These are phyloP conservation scores for Beauveria caledonica DNA, from an alignment of 2,329 filamentous ascomycete genomes.

Conservation along the genomic window DNA sequence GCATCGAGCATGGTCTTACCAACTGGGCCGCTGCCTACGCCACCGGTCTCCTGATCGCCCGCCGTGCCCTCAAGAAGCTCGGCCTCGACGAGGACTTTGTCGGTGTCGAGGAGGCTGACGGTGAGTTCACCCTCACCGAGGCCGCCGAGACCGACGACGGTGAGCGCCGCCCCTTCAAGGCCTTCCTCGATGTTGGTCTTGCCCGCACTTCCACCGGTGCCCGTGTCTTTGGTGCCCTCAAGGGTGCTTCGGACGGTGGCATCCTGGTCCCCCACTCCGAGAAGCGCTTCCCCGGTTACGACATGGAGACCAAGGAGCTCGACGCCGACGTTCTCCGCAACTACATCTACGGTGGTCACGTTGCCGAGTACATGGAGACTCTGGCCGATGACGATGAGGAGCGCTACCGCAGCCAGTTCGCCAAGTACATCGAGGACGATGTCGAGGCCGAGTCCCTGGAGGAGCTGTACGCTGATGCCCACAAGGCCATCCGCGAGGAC, in stretches of 20 bases:
- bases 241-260: slow-evolving; percentile 97
- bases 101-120: slow-evolving; percentile 94
- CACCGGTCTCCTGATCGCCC: slow-evolving; percentile 92
- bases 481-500: slow-evolving; percentile 95
- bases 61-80: slow-evolving; percentile 95
- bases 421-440: slow-evolving; percentile 94
- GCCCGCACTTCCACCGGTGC: slow-evolving; percentile 95
- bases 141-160: slow-evolving; percentile 83
- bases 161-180: slow-evolving; percentile 98
- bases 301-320: slow-evolving; percentile 96
- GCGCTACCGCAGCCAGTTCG: slow-evolving; percentile 98
- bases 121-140: slow-evolving; percentile 94
- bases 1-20: slow-evolving; percentile 96
- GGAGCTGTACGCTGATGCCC: slow-evolving; percentile 91
- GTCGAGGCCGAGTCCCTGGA: slow-evolving; percentile 93
- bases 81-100: slow-evolving; percentile 85
- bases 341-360: slow-evolving; percentile 98
- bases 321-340: slow-evolving; percentile 94
- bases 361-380: slow-evolving; percentile 99
- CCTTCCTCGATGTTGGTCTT: slow-evolving; percentile 96
- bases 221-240: slow-evolving; percentile 98
- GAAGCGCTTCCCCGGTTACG: slow-evolving; percentile 98
- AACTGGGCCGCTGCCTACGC: slow-evolving; percentile 99
- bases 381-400: slow-evolving; percentile 99
- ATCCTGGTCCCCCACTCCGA: slow-evolving; percentile 96